Evolutionary conservation across 2,329 filamentous ascomycete species (phyloP).

Genomic region (Xylaria sp.): DNA sequence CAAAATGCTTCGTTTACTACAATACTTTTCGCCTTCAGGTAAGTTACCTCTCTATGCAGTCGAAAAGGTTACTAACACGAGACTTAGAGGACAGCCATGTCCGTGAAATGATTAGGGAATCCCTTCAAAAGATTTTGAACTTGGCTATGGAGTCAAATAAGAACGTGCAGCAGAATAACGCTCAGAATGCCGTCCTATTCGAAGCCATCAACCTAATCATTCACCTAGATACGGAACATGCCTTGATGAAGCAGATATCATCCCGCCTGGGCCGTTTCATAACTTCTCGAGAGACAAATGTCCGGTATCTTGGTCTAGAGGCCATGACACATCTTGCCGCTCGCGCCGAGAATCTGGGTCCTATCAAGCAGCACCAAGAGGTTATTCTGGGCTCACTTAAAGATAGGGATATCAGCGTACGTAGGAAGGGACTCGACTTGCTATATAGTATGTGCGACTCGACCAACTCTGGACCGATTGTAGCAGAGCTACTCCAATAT

Average conservation of each 20-base stretch:
- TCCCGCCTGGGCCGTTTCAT: slow-evolving; percentile 93
- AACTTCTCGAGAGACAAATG: slow-evolving; percentile 95
- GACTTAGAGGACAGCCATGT: slow-evolving; percentile 86
- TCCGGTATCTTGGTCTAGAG: slow-evolving; percentile 93
- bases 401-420: slow-evolving; percentile 96
- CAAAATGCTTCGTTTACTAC: slow-evolving; percentile 88
- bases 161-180: slow-evolving; percentile 99
- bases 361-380: slow-evolving; percentile 97
- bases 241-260: slow-evolving; percentile 96
- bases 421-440: slow-evolving; percentile 92
- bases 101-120: slow-evolving; percentile 90
- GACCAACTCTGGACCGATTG: slow-evolving; percentile 92
- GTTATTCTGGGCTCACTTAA: slow-evolving; percentile 95
- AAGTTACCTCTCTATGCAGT: slow-evolving; percentile 52
- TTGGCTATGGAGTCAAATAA: slow-evolving; percentile 93
- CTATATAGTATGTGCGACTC: slow-evolving; percentile 99
- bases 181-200: slow-evolving; percentile 96
- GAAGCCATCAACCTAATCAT: slow-evolving; percentile 99
- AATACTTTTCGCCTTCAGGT: slow-evolving; percentile 97
- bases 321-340: slow-evolving; percentile 98
- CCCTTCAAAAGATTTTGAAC: slow-evolving; percentile 90
- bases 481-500: slow-evolving; percentile 92
- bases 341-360: slow-evolving; percentile 90
- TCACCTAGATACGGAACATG: slow-evolving; percentile 93
- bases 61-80: slow-evolving; percentile 43